A percentile compares a stretch with the other conserved stretches of the same genome.
Evolutionary conservation across 2,329 filamentous ascomycete genomes (phyloP).

Genomic region (Westerdykella ornata): DNA sequence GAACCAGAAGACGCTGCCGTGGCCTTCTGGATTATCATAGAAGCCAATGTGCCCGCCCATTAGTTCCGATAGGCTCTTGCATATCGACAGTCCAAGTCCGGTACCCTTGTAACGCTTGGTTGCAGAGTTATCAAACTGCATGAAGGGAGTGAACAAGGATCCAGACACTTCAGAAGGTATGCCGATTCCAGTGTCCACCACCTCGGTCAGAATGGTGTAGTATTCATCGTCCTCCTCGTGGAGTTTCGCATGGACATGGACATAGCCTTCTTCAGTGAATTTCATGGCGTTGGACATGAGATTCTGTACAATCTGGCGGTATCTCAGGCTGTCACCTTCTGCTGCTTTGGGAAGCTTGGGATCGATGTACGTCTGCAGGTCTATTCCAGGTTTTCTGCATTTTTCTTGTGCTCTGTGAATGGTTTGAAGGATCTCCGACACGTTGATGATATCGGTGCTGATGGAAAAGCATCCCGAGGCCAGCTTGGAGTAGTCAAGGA

Average conservation of each 20-base stretch:
- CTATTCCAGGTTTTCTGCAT: constrained; percentile 43
- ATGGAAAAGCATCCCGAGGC: constrained; percentile 55
- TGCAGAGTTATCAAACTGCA: constrained; percentile 49
- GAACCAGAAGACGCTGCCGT: constrained; percentile 51
- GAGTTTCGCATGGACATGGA: constrained; percentile 42
- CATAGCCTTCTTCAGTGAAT: constrained; percentile 52
- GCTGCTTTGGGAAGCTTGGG: constrained; percentile 46
- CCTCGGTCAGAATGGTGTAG: constrained; percentile 47
- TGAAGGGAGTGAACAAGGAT: constrained; percentile 52
- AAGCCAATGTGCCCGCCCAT: constrained; percentile 52
- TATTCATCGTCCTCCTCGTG: constrained; percentile 38
- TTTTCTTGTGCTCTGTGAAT: constrained; percentile 48
- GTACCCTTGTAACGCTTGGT: constrained; percentile 51
- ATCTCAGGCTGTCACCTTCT: constrained; percentile 54
- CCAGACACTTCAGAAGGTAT: constrained; percentile 42
- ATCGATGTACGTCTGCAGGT: constrained; percentile 42
- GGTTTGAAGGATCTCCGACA: constrained; percentile 43
- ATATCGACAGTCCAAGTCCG: constrained; percentile 52
- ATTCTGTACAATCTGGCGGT: constrained; percentile 58
- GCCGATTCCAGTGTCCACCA: constrained; percentile 51
- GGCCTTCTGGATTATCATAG: constrained; percentile 41
- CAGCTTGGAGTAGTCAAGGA: constrained; percentile 61
- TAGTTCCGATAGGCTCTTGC: constrained; percentile 50
- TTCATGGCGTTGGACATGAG: constrained; percentile 56
- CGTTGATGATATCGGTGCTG: constrained; percentile 47